Evolutionary conservation across 139 green algal species (phyloP).

Genomic region (Yamagishiella unicocca): DNA sequence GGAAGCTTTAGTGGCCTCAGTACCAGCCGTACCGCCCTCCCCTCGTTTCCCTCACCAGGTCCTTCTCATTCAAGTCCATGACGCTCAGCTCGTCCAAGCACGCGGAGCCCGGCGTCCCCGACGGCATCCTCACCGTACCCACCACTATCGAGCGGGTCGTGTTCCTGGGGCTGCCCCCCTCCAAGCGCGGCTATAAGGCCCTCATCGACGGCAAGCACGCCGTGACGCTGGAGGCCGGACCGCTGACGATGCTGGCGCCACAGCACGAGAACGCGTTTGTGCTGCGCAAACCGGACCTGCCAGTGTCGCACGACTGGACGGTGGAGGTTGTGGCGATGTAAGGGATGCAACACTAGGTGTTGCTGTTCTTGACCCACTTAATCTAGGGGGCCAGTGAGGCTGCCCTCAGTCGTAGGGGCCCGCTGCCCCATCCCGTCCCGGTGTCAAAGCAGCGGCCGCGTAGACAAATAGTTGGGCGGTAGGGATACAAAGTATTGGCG

Average conservation of each 20-base stretch:
- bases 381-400: too few relatives aligned
- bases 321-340: slow-evolving; percentile 39
- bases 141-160: slow-evolving; percentile 65
- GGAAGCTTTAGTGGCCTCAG: too few relatives aligned
- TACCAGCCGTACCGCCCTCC: too few relatives aligned
- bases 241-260: not conserved
- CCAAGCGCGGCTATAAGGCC: slow-evolving; percentile 31
- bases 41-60: slow-evolving; percentile 32
- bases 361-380: too few relatives aligned
- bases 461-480: too few relatives aligned
- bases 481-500: too few relatives aligned
- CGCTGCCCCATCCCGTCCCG: too few relatives aligned
- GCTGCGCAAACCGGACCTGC: slow-evolving; percentile 50
- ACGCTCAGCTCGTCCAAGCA: slow-evolving; percentile 41
- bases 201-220: not conserved
- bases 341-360: too few relatives aligned
- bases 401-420: too few relatives aligned
- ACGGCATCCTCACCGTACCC: slow-evolving; percentile 19
- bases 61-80: slow-evolving; percentile 48
- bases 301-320: slow-evolving; percentile 38
- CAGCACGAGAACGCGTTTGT: not conserved
- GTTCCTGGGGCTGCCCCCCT: slow-evolving; percentile 63
- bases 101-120: slow-evolving; percentile 25
- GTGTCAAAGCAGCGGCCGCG: too few relatives aligned
- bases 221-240: slow-evolving; percentile 42